These are phyloP conservation scores for Metschnikowia baotianmanensis DNA, from an alignment of 805 yeast species.

Conservation along the genomic window DNA sequence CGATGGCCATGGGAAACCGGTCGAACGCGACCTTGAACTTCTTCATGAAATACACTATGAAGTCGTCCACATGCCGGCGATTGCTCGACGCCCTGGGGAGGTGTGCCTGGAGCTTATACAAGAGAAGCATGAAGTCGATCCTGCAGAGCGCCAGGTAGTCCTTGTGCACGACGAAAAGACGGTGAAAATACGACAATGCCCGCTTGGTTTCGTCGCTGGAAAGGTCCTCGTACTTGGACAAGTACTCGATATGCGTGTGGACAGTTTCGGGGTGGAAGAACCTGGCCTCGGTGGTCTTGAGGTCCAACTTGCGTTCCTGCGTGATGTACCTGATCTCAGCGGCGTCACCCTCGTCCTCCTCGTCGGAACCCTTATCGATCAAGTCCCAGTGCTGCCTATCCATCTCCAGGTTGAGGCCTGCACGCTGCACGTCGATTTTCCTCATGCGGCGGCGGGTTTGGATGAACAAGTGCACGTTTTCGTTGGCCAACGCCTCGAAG, in stretches of 20 bases:
- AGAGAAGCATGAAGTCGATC: conserved; percentile 68
- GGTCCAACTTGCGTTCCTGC: conserved; percentile 49
- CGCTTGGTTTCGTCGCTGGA: conserved; percentile 57
- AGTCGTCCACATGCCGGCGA: conserved; percentile 60
- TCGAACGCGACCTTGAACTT: conserved; percentile 48
- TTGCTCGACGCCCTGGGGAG: conserved; percentile 45
- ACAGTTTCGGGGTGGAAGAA: conserved; percentile 61
- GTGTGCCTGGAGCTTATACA: conserved; percentile 48
- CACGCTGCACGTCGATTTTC: conserved; percentile 27
- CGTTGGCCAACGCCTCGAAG: conserved; percentile 62
- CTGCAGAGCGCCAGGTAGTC: conserved; percentile 62
- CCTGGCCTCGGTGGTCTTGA: conserved; percentile 35
- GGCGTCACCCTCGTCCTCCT: conserved; percentile 28
- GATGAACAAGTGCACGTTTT: conserved; percentile 50
- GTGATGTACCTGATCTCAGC: conserved; percentile 36
- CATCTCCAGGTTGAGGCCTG: conserved; percentile 19
- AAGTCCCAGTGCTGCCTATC: conserved; percentile 19
- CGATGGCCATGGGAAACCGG: conserved; percentile 56
- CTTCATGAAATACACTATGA: conserved; percentile 64
- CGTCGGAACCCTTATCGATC: conserved; percentile 24
- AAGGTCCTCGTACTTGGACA: conserved; percentile 62
- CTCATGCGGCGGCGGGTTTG: conserved; percentile 41
- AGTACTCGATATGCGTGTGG: conserved; percentile 59
- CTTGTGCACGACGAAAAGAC: conserved; percentile 57
- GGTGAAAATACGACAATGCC: conserved; percentile 67